Evolutionary conservation across 768 basidiomycete species (phyloP), one percentile per base, ranked within the genome.

Genomic region (Aureoboletus auriporus): DNA sequence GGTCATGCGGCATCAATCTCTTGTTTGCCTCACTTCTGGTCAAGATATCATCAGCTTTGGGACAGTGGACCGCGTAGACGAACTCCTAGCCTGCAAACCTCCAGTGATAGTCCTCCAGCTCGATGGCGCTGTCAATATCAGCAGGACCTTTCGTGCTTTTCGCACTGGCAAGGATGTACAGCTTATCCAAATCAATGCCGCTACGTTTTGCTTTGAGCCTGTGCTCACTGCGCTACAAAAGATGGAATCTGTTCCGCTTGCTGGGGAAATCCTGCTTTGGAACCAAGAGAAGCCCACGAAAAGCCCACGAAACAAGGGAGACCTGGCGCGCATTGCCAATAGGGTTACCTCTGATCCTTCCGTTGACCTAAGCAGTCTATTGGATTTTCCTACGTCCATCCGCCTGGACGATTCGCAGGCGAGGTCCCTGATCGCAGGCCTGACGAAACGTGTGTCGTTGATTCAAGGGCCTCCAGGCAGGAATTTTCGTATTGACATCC

Each of bases 401-500:
- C 31, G 44, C 1, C 71, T 86, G 0, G 85, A 86, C 57, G 29
- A 54, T 0, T 71, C 79, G 0, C 85, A 87, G 48, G 55, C 63
- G 1, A 55, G 39, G 12, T 70, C 74, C 0, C 65, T 85, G 7
- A 47, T 83, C 1, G 59, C 74, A 0, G 80, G 80, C 1, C 69
- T 87, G 3, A 73, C 69, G 0, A 77, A 84, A 47, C 67, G 60
- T 4, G 68, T 87, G 0, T 77, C 82, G 0, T 57, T 86, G 6
- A 82, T 87, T 6, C 85, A 86, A 66, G 85, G 85, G 0, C 85
- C 85, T 0, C 84, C 84, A 23, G 85, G 84, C 83, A 6, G 30
- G 63, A 26, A 65, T 6, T 1, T 0, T n/a, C 11, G 6, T 8
- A 7, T 12, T 13, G 7, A 23, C 20, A 6, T 17, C 6, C 4